Evolutionary conservation across 805 yeast species (phyloP), one percentile per base, ranked within the genome.

Genomic region (Pichia nanzhaoensis): DNA sequence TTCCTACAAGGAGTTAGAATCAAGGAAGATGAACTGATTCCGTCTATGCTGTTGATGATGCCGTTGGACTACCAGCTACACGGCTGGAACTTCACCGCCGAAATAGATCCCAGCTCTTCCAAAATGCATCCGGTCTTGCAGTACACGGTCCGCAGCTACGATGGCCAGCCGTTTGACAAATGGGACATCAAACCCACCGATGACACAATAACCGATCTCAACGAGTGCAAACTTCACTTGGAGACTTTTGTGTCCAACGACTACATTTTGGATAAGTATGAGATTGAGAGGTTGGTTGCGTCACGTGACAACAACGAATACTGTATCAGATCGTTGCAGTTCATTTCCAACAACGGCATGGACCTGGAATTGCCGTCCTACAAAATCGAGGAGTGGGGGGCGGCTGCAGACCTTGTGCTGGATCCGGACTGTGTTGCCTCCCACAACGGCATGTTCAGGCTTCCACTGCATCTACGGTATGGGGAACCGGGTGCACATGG

Each of bases 331-430:
- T 27, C 48, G 3, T 24, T 56, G 3, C 44, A 49, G 3, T 37
- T 53, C 4, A 31, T 45, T 3, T 54, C 51, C 34, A 51, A 58
- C 20, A 53, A 50, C 2, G 46, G 47, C 2, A 51, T 57, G 45
- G 61, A 64, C 51, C 46, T 64, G 36, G 68, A 64, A 41, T 40
- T 59, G 28, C 68, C 68, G 2, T 48, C 45, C 8, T 64, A 64
- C 42, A 51, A 51, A 34, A 47, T 59, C 2, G 39, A 48, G 7
- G 50, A 52, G 14, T 55, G 57, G 41, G 67, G 68, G 1, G 48
- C 55, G 4, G 47, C 55, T 2, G 7, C 55, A 19, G 45, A 50
- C 17, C 22, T 61, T 5, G 43, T 39, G 8, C 18, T 64, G 35
- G 52, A 56, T 17, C 51, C 47, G 3, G 33, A 50, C 1, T 27